Percentiles rank a stretch among this genome's conserved stretches.
Evolutionary conservation across 371 early-diverging fungal genomes (phyloP).

Genomic region (Cladochytrium tenue): DNA sequence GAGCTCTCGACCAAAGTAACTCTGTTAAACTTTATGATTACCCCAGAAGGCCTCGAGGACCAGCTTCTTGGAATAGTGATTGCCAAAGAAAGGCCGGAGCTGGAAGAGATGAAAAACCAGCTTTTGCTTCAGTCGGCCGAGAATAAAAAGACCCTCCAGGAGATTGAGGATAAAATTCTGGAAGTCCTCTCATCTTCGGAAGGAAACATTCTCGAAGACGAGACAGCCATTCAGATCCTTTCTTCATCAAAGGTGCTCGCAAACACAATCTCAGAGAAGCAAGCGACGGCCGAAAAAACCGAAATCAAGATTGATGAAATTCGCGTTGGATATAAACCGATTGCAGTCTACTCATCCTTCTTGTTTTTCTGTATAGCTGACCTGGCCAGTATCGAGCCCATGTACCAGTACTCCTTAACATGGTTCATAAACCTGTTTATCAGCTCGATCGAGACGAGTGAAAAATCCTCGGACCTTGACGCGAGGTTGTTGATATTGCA

Average conservation of each 20-base stretch:
- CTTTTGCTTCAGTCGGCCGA: slow-evolving; percentile 54
- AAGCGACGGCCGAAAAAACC: slow-evolving; percentile 52
- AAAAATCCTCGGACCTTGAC: slow-evolving; percentile 48
- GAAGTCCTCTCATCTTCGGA: slow-evolving; percentile 53
- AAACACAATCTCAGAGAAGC: slow-evolving; percentile 54
- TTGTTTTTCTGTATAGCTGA: slow-evolving; percentile 60
- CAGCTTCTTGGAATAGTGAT: slow-evolving; percentile 61
- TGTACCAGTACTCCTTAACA: slow-evolving; percentile 58
- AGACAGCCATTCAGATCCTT: slow-evolving; percentile 57
- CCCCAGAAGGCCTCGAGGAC: slow-evolving; percentile 58
- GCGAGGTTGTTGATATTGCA: slow-evolving; percentile 37
- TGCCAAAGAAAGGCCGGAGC: slow-evolving; percentile 58
- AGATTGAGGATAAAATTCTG: slow-evolving; percentile 57
- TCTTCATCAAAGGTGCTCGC: slow-evolving; percentile 57
- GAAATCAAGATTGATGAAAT: slow-evolving; percentile 58
- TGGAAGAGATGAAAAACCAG: slow-evolving; percentile 58
- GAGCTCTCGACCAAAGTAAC: slow-evolving; percentile 60
- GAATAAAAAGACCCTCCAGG: slow-evolving; percentile 55
- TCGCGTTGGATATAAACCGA: slow-evolving; percentile 54
- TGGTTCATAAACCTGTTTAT: slow-evolving; percentile 60
- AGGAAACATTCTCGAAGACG: slow-evolving; percentile 61
- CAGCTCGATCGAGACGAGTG: slow-evolving; percentile 48
- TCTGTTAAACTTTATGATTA: slow-evolving; percentile 59
- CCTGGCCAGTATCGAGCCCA: slow-evolving; percentile 58
- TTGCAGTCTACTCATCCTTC: slow-evolving; percentile 47